Percentiles rank a stretch among this genome's conserved stretches.
These are phyloP conservation scores for Vaccinium myrtillus DNA, from an alignment of 148 eudicot species.

Conservation along the genomic window DNA sequence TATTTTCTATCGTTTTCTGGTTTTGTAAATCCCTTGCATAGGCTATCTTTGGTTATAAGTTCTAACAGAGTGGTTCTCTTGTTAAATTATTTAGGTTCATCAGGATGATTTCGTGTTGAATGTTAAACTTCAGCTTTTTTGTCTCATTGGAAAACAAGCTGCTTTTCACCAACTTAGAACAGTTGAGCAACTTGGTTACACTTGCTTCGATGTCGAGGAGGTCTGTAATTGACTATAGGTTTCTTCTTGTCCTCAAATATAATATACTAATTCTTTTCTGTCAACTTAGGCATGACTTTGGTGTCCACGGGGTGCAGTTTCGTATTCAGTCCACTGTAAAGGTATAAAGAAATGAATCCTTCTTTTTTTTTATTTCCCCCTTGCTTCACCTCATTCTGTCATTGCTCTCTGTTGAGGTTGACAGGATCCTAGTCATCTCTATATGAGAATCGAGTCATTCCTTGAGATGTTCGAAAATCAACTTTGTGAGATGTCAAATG, in stretches of 20 bases:
- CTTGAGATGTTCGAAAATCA: conserved; percentile 64
- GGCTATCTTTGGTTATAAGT: not conserved
- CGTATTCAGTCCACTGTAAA: not conserved
- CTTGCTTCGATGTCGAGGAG: not conserved
- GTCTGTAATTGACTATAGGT: not conserved
- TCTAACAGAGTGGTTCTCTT: not conserved
- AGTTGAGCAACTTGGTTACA: not conserved
- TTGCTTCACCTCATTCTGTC: conserved; percentile 17
- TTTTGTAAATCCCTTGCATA: not conserved
- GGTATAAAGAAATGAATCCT: not conserved
- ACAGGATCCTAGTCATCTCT: conserved; percentile 82
- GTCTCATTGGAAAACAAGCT: conserved; percentile 5
- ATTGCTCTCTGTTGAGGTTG: conserved; percentile 13
- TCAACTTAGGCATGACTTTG: not conserved
- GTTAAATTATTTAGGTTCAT: not conserved
- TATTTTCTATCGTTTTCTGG: not conserved
- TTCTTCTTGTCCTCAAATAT: not conserved
- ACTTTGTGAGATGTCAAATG: conserved; percentile 68
- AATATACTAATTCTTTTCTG: not conserved
- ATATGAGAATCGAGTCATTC: conserved; percentile 80
- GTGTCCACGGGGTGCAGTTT: conserved; percentile 3
- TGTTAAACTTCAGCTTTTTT: not conserved
- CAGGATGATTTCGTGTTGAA: not conserved
- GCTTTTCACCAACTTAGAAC: conserved; percentile 10
- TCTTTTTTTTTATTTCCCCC: conserved; percentile 25